Conservation (phyloP, 345 rosid genomes). For the Clausena lansium region DNA sequence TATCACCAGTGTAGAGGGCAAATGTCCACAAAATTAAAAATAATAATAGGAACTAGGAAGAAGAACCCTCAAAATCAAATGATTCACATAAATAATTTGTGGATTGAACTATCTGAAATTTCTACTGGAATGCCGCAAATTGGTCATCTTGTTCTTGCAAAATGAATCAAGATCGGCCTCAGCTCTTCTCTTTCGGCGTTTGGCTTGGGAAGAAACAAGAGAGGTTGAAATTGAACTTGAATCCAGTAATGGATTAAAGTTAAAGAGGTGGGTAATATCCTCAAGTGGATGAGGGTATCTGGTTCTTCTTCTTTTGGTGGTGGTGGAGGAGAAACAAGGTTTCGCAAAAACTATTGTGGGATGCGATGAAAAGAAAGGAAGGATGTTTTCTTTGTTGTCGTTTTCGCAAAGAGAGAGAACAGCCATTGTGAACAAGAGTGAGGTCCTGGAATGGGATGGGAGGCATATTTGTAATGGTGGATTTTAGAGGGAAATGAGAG, state of each 20-base stretch:
- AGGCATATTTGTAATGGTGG: constrained; percentile 30
- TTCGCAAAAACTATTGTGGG: not conserved
- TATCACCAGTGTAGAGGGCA: not conserved
- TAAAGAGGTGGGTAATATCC: constrained; percentile 32
- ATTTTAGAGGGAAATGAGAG: constrained; percentile 26
- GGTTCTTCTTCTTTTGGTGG: constrained; percentile 5
- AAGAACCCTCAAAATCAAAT: not conserved
- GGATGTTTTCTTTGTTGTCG: constrained; percentile 37
- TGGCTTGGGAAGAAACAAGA: not conserved
- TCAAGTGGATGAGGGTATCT: constrained; percentile 36
- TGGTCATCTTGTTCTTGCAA: constrained; percentile 23
- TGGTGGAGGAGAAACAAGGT: not conserved
- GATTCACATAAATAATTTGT: not conserved
- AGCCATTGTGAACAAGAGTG: constrained; percentile 21
- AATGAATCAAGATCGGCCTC: not conserved
- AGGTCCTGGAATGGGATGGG: not conserved
- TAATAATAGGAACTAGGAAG: not conserved
- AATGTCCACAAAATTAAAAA: not conserved
- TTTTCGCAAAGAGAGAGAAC: constrained; percentile 6
- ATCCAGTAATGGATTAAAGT: not conserved
- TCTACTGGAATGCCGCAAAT: constrained; percentile 5
- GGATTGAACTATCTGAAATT: constrained; percentile 26
- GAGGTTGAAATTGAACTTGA: not conserved
- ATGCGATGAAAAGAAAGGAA: constrained; percentile 25
- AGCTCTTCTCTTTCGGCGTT: constrained; percentile 20